Base-by-base conservation (phyloP, 129 eudicot species). In the Oenanthe sinensis region DNA sequence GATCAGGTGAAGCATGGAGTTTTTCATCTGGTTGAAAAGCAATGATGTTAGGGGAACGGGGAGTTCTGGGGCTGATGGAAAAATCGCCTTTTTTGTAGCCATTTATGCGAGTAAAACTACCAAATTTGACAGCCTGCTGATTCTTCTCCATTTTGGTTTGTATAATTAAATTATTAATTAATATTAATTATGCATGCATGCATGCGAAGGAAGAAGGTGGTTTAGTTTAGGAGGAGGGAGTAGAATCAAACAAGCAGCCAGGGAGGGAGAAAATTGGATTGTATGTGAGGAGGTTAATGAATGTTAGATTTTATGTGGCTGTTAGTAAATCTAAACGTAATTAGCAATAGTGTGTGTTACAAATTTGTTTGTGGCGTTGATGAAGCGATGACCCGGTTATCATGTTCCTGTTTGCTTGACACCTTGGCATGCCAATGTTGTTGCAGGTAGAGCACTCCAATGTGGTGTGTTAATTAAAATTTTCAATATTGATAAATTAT, bases 71-170 rank as follows among this genome's bases (percentile, higher is more conserved):
- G 24, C 22, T 17, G 5, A 74, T 36, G n/a, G 26, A 4, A n/a
- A 58, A 3, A 2, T 83, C 49, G 22, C 0, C 50, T 48, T 76
- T 68, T 40, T 39, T 71, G 47, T 39, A 43, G 33, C 75, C 78
- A 33, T 36, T 42, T 24, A 63, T 20, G 80, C 74, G 58, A 52
- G 33, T 81, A 72, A 88, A 85, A 62, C 91, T 88, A 42, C 50
- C 75, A 33, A 54, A 22, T 48, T 82, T 83, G 36, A 75, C 77
- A 17, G 79, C 58, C 46, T 49, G 55, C 5, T 50, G 54, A 14
- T 60, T 72, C 65, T 65, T 85, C 55, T 83, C 86, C 91, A 85
- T 88, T 30, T 36, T 69, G 36, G 43, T 14, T 67, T 24, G 20
- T 37, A 37, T 37, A 37, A 37, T 4, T 37, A 37, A 37, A 1